Evolutionary conservation across 202 grass and related monocot genomes (phyloP).

Genomic region (Brachypodium distachyon): DNA sequence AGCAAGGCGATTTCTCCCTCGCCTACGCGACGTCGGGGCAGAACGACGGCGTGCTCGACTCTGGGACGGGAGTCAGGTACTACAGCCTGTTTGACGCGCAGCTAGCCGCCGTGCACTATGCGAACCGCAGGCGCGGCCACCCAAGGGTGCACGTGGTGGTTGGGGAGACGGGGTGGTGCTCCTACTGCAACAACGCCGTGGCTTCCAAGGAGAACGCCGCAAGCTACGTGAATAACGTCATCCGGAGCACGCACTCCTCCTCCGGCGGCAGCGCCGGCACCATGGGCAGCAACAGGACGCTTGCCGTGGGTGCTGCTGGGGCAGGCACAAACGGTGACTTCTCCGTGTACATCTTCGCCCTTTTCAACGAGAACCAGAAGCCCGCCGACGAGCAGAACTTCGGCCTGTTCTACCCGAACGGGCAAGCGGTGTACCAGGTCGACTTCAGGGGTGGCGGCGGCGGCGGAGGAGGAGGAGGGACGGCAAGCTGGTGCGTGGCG

Average conservation of each 20-base stretch:
- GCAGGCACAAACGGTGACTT: constrained; percentile 33
- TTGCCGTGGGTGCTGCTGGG: constrained; percentile 35
- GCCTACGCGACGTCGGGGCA: constrained; percentile 46
- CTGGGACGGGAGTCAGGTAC: constrained; percentile 15
- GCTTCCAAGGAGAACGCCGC: constrained; percentile 8
- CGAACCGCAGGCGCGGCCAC: constrained; percentile 6
- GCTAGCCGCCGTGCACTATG: constrained; percentile 43
- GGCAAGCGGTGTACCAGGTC: constrained; percentile 49
- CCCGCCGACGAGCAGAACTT: constrained; percentile 35
- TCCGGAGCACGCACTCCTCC: constrained; percentile 34
- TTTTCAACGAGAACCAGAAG: constrained; percentile 80
- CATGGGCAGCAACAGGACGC: constrained; percentile 1
- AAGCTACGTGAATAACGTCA: constrained; percentile 48
- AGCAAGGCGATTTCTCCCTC: constrained; percentile 17
- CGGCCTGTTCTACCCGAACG: constrained; percentile 56
- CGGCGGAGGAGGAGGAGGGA: not conserved
- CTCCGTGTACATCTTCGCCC: constrained; percentile 60
- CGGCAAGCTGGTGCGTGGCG: constrained; percentile 55
- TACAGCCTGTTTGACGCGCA: constrained; percentile 64
- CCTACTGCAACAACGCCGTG: not conserved
- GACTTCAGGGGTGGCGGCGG: constrained; percentile 31
- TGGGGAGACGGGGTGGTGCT: constrained; percentile 24
- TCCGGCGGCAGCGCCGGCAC: constrained; percentile 17
- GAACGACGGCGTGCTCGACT: constrained; percentile 22
- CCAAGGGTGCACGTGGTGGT: not conserved